Percentiles rank a stretch among this genome's conserved stretches.
Evolutionary conservation across 2,329 filamentous ascomycete species (phyloP).

Genomic region (Gremmenia infestans): DNA sequence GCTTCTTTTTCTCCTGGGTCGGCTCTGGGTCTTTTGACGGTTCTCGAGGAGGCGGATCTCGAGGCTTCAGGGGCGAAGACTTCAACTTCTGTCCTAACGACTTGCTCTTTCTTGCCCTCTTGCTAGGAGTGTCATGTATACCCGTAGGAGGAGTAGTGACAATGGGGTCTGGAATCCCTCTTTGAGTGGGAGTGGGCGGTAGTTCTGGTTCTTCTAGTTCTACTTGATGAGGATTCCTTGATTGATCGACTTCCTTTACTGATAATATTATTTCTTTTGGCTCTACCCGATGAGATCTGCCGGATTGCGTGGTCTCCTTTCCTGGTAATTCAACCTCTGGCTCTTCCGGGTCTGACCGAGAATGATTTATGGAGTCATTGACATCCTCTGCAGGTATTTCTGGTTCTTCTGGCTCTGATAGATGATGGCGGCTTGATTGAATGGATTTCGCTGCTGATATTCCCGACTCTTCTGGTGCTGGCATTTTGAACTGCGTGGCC

Average conservation of each 20-base stretch:
- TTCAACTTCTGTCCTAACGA: conserved; percentile 23
- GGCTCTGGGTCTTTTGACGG: conserved; percentile 28
- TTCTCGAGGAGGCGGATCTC: conserved; percentile 8
- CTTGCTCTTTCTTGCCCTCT: conserved; percentile 39
- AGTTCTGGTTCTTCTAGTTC: conserved; percentile 55
- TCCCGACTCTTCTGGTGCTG: neutral
- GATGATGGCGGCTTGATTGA: too few species aligned
- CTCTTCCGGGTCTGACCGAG: too few species aligned
- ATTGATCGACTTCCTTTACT: too few species aligned
- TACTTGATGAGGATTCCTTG: neutral
- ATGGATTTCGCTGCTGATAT: too few species aligned
- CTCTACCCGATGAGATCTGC: neutral
- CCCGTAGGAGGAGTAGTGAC: conserved; percentile 52
- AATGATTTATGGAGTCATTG: too few species aligned
- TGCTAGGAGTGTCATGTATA: conserved; percentile 56
- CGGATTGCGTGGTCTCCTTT: neutral
- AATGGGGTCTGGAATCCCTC: conserved; percentile 45
- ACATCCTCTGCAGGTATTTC: too few species aligned
- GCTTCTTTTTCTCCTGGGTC: conserved; percentile 1
- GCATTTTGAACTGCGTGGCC: too few species aligned
- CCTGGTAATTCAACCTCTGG: too few species aligned
- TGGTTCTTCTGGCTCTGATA: too few species aligned
- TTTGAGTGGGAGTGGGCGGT: conserved; percentile 51
- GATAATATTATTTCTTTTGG: too few species aligned
- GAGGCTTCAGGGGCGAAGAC: conserved; percentile 31